Percentiles rank a stretch among this genome's conserved stretches.
phyloP scores from a whole-genome alignment of 306 rosid genomes.

The Abrus precatorius region DNA sequence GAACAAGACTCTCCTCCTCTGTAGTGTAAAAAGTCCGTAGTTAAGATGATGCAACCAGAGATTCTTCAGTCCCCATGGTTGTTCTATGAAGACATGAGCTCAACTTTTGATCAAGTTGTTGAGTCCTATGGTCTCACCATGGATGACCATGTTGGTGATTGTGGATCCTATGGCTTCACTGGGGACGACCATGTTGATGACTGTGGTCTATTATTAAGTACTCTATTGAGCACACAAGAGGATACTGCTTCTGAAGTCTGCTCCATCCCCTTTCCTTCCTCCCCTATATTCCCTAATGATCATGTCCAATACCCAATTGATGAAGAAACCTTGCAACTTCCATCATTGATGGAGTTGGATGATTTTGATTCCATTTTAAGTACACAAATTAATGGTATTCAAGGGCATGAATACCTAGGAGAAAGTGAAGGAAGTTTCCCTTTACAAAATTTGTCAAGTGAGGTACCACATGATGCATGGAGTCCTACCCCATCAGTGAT shows the following conservation, averaged over 20 bases:
- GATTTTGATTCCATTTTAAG: constrained; percentile 40
- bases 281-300: constrained; percentile 43
- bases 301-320: constrained; percentile 34
- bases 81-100: constrained; percentile 38
- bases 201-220: constrained; percentile 39
- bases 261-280: constrained; percentile 41
- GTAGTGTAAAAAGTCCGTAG: background rate
- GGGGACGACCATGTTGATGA: constrained; percentile 50
- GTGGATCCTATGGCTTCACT: constrained; percentile 32
- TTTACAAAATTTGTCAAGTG: constrained; percentile 41
- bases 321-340: constrained; percentile 53
- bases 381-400: constrained; percentile 25
- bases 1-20: constrained; percentile 24
- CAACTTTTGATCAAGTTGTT: constrained; percentile 51
- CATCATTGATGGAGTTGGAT: constrained; percentile 54
- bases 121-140: constrained; percentile 44
- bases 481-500: constrained; percentile 61
- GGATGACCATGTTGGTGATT: constrained; percentile 45
- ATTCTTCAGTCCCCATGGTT: constrained; percentile 53
- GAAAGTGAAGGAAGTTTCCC: constrained; percentile 60
- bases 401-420: constrained; percentile 37
- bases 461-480: constrained; percentile 48
- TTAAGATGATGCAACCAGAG: constrained; percentile 54
- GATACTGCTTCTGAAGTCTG: constrained; percentile 33
- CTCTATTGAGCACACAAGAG: constrained; percentile 40